A percentile compares a stretch with the other conserved stretches of the same genome.
Conservation (phyloP, 805 yeast species). For the Pichia nanzhaoensis region DNA sequence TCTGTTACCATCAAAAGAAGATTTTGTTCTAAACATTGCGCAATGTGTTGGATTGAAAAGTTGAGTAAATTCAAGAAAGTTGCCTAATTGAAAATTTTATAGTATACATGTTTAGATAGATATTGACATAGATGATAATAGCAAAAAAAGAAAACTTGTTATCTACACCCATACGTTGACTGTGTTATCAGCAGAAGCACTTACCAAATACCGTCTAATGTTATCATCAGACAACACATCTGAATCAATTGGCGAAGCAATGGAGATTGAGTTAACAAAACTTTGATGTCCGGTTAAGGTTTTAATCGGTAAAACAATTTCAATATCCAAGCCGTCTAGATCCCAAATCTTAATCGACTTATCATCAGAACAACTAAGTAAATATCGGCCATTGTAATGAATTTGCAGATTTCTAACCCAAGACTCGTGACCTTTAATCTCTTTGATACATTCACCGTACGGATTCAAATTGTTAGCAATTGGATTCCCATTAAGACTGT, state of each 20-base stretch:
- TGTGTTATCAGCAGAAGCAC: conserved; percentile 56
- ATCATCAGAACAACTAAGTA: conserved; percentile 76
- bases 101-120: background rate
- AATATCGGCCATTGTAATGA: conserved; percentile 70
- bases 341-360: conserved; percentile 76
- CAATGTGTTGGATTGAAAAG: conserved; percentile 26
- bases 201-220: conserved; percentile 57
- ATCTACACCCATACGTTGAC: conserved; percentile 45
- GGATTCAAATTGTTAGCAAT: conserved; percentile 46
- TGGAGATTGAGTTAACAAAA: conserved; percentile 57
- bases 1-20: conserved; percentile 46
- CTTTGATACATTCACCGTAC: conserved; percentile 51
- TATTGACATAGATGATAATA: background rate
- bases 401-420: conserved; percentile 72
- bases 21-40: conserved; percentile 51
- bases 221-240: conserved; percentile 29
- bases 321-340: conserved; percentile 29
- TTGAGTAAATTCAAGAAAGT: conserved; percentile 6
- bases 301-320: conserved; percentile 10
- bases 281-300: conserved; percentile 62
- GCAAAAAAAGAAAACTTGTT: background rate
- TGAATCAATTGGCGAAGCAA: conserved; percentile 38
- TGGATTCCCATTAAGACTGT: conserved; percentile 33
- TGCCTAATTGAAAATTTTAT: background rate
- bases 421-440: conserved; percentile 69